A percentile compares a stretch with the other conserved stretches of the same genome.
Evolutionary conservation across 2,329 filamentous ascomycete species (phyloP).

Genomic region (Xylaria sp.): DNA sequence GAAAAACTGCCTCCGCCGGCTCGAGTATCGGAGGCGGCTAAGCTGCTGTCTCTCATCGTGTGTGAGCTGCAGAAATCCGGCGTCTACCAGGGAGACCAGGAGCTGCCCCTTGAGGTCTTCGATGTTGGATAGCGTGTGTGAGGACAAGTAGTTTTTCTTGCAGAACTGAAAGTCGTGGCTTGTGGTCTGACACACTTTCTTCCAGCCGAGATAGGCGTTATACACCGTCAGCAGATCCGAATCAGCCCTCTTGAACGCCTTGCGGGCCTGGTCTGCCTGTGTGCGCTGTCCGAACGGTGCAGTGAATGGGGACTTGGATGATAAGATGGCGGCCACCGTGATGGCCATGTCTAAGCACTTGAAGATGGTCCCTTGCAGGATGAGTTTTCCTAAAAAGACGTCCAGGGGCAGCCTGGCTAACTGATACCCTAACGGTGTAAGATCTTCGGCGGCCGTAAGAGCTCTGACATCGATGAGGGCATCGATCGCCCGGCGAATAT

Average conservation of each 20-base stretch:
- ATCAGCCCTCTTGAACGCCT: slow-evolving; percentile 84
- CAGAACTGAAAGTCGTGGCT: slow-evolving; percentile 89
- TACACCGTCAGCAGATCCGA: slow-evolving; percentile 94
- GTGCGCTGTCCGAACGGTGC: slow-evolving; percentile 84
- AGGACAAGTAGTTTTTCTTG: slow-evolving; percentile 90
- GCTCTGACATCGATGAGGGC: slow-evolving; percentile 93
- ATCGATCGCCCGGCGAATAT: slow-evolving; percentile 92
- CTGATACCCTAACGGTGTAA: slow-evolving; percentile 87
- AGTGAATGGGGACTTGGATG: slow-evolving; percentile 93
- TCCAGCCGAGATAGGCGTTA: slow-evolving; percentile 93
- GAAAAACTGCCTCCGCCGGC: slow-evolving; percentile 79
- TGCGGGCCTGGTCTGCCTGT: slow-evolving; percentile 82
- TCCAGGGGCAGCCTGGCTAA: slow-evolving; percentile 90
- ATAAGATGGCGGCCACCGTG: slow-evolving; percentile 91
- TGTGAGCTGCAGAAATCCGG: slow-evolving; percentile 81
- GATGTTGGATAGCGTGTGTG: slow-evolving; percentile 89
- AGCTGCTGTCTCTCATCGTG: slow-evolving; percentile 76
- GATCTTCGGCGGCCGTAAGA: slow-evolving; percentile 80
- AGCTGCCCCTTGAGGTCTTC: slow-evolving; percentile 96
- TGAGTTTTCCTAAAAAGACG: slow-evolving; percentile 93
- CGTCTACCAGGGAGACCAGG: slow-evolving; percentile 84
- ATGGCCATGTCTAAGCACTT: slow-evolving; percentile 91
- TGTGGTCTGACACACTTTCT: slow-evolving; percentile 77
- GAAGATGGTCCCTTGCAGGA: slow-evolving; percentile 87
- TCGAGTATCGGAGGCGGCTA: slow-evolving; percentile 74